These are phyloP conservation scores for Sporothrix schenckii DNA, from an alignment of 2,329 filamentous ascomycete genomes.

Conservation along the genomic window DNA sequence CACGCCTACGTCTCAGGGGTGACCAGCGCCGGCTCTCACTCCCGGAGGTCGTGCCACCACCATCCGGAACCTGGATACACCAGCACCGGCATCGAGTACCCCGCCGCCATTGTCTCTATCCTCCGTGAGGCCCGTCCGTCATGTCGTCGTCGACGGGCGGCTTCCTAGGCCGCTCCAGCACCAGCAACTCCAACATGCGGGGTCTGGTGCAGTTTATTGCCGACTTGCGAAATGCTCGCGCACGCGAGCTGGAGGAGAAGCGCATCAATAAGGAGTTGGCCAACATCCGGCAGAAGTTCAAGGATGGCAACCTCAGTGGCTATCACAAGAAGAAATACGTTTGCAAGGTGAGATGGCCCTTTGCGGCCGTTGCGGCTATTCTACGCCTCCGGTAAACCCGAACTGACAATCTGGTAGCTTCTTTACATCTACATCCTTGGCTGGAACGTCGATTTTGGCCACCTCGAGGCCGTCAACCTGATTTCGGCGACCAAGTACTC, in stretches of 20 bases:
- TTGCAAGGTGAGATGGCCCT: slow-evolving; percentile 69
- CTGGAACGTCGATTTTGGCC: slow-evolving; percentile 98
- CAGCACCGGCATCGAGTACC: not conserved
- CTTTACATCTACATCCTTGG: slow-evolving; percentile 99
- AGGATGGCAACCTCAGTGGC: slow-evolving; percentile 88
- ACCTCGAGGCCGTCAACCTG: slow-evolving; percentile 96
- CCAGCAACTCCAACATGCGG: slow-evolving; percentile 69
- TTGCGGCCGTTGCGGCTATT: too few species aligned
- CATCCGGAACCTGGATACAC: not conserved
- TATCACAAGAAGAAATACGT: slow-evolving; percentile 99
- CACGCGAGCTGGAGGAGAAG: slow-evolving; percentile 96
- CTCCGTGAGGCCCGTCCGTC: slow-evolving; percentile 17
- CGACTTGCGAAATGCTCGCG: slow-evolving; percentile 90
- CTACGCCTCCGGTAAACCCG: not conserved
- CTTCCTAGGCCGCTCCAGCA: slow-evolving; percentile 68
- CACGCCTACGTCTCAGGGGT: not conserved
- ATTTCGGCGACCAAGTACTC: slow-evolving; percentile 97
- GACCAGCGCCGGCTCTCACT: slow-evolving; percentile 22
- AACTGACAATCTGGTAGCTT: slow-evolving; percentile 53
- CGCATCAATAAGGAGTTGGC: slow-evolving; percentile 99
- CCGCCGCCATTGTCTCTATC: not conserved
- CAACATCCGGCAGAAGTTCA: slow-evolving; percentile 99
- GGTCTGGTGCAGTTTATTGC: slow-evolving; percentile 98
- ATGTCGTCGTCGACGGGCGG: slow-evolving; percentile 63
- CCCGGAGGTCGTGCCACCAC: slow-evolving; percentile 7